These are phyloP conservation scores for Rhodotorula glutinis DNA, from an alignment of 1,284 basidiomycete species.

Conservation along the genomic window DNA sequence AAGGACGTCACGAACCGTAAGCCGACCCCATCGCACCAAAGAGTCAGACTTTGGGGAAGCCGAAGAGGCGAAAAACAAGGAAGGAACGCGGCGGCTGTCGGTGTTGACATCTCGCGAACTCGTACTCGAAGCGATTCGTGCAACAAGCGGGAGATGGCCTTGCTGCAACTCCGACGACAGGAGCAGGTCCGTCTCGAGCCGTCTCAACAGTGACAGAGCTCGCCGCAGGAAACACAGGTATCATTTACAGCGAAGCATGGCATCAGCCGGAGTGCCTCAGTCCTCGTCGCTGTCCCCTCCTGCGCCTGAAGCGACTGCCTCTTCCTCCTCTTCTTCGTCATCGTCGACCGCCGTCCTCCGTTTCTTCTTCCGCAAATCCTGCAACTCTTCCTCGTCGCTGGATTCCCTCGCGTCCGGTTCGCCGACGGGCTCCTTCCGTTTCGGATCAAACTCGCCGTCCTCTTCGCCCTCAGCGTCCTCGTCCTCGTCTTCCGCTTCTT, in stretches of 20 bases:
- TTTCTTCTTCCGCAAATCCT: conserved; percentile 21
- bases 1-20: neutral
- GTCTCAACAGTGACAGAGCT: no score
- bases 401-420: neutral
- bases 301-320: neutral
- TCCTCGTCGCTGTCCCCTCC: neutral
- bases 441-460: neutral
- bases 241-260: no score
- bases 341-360: neutral
- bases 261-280: neutral
- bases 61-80: neutral
- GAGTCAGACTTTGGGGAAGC: no score
- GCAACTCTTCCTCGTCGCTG: conserved; percentile 8
- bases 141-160: no score
- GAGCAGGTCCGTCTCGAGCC: no score
- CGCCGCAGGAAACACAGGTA: no score
- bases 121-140: no score
- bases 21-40: neutral
- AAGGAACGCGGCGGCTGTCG: neutral
- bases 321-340: neutral
- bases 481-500: conserved; percentile 13
- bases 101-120: neutral
- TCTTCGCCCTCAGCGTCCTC: neutral
- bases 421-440: neutral
- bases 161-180: no score